A percentile compares a stretch with the other conserved stretches of the same genome.
Evolutionary conservation across 768 basidiomycete species (phyloP).

Genomic region (Trametes cinnabarina): DNA sequence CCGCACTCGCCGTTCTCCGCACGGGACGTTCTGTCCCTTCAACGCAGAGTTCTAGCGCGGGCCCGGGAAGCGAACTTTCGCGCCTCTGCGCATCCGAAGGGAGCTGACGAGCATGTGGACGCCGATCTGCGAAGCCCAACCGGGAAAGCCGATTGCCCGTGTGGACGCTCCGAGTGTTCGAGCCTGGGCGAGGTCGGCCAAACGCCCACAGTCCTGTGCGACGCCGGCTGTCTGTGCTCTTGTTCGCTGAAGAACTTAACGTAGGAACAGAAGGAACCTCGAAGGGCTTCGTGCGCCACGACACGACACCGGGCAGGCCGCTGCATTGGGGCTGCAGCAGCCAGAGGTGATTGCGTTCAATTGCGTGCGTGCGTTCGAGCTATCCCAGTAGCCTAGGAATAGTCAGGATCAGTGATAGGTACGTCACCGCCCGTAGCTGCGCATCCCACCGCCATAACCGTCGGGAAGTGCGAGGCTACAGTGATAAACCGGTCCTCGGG

Average conservation of each 20-base stretch:
- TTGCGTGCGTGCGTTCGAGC: background rate
- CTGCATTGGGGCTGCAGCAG: background rate
- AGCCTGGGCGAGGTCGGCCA: background rate
- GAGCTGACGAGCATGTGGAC: constrained; percentile 1
- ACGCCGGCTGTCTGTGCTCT: background rate
- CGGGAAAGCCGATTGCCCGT: background rate
- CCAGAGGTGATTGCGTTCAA: constrained; percentile 1
- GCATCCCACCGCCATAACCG: background rate
- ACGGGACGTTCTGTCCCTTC: constrained; percentile 3
- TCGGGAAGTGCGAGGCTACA: background rate
- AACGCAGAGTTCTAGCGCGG: constrained; percentile 4
- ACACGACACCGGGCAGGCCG: background rate
- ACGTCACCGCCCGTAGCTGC: background rate
- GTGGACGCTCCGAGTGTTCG: background rate
- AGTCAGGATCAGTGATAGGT: background rate
- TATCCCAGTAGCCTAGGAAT: background rate
- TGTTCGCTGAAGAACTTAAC: too few species aligned
- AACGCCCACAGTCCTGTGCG: background rate
- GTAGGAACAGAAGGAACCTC: too few species aligned
- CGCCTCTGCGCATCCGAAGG: background rate
- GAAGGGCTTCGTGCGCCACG: too few species aligned
- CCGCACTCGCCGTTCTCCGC: background rate
- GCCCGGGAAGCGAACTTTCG: background rate
- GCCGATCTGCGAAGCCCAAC: constrained; percentile 6
- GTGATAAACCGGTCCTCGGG: too few species aligned